Percentiles rank a stretch among this genome's conserved stretches.
phyloP scores from a whole-genome alignment of 2,329 filamentous ascomycete species.

The Ophiostoma ulmi region DNA sequence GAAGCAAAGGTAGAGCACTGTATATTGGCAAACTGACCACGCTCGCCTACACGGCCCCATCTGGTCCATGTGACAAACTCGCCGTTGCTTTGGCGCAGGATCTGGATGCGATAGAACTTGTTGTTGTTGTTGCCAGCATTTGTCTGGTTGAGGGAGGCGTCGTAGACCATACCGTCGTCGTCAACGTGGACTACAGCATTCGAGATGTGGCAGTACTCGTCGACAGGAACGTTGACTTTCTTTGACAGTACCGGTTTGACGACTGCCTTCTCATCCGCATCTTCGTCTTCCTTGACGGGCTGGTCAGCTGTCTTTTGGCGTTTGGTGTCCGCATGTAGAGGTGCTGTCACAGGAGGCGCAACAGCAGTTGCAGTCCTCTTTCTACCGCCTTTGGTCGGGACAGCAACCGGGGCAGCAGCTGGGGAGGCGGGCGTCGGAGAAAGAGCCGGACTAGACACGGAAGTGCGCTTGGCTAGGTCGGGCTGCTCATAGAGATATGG shows the following conservation, averaged over 20 bases:
- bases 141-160: conserved; percentile 75
- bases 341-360: not conserved
- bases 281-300: not conserved
- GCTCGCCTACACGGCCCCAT: conserved; percentile 72
- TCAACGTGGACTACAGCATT: conserved; percentile 60
- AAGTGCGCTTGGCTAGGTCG: not conserved
- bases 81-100: conserved; percentile 41
- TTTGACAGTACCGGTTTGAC: conserved; percentile 12
- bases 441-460: not conserved
- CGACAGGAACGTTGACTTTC: conserved; percentile 46
- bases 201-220: conserved; percentile 40
- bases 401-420: not conserved
- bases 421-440: not conserved
- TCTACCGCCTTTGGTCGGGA: conserved; percentile 3
- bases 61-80: conserved; percentile 64
- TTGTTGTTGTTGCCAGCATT: conserved; percentile 69
- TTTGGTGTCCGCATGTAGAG: conserved; percentile 12
- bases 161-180: conserved; percentile 61
- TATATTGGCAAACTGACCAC: conserved; percentile 45
- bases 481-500: conserved; percentile 22
- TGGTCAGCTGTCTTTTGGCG: conserved; percentile 10
- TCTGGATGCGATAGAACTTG: conserved; percentile 74
- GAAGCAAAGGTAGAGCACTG: conserved; percentile 36
- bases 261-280: not conserved
- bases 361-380: conserved; percentile 16